phyloP scores from a whole-genome alignment of 805 yeast genomes.

The Cyberlindnera petersonii region DNA sequence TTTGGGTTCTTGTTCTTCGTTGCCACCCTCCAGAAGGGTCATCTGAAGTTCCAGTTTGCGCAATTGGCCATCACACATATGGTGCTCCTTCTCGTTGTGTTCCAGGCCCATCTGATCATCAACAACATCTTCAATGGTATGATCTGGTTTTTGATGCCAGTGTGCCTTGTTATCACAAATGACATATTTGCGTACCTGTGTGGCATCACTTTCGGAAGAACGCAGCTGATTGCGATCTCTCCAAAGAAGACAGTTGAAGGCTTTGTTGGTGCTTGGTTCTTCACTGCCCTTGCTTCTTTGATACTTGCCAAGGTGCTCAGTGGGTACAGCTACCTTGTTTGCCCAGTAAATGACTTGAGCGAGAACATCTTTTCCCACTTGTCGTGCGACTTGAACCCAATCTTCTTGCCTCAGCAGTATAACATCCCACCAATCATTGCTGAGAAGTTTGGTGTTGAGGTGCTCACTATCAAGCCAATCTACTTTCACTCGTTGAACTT shows the following conservation, averaged over 20 bases:
- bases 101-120: conserved; percentile 91
- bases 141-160: conserved; percentile 93
- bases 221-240: conserved; percentile 87
- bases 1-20: conserved; percentile 89
- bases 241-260: conserved; percentile 99
- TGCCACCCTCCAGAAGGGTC: conserved; percentile 82
- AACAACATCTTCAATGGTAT: conserved; percentile 86
- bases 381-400: conserved; percentile 81
- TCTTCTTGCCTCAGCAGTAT: conserved; percentile 78
- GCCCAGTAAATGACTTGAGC: conserved; percentile 75
- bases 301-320: conserved; percentile 60
- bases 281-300: conserved; percentile 75
- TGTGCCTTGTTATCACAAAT: conserved; percentile 85
- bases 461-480: conserved; percentile 72
- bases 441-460: conserved; percentile 42
- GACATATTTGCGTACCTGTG: conserved; percentile 96
- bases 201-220: conserved; percentile 93
- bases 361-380: conserved; percentile 58
- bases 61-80: conserved; percentile 92
- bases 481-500: conserved; percentile 83
- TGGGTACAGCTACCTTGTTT: conserved; percentile 70
- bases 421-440: conserved; percentile 68
- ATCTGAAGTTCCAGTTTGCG: conserved; percentile 86
- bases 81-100: conserved; percentile 84
- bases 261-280: conserved; percentile 95